phyloP scores from a whole-genome alignment of 441 rosid species.

The Syzygium malaccense region DNA sequence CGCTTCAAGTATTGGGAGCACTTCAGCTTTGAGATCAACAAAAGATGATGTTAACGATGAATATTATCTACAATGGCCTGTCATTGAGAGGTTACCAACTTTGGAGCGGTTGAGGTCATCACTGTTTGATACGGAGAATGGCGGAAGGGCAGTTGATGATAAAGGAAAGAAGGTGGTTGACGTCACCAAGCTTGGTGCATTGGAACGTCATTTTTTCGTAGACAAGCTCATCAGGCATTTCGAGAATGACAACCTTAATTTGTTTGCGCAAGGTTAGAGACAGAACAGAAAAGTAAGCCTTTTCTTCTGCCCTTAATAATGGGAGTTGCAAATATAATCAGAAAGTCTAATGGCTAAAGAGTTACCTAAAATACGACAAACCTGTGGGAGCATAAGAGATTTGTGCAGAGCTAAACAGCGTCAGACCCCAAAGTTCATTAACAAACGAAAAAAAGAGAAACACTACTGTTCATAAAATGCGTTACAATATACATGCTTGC shows the following conservation, averaged over 20 bases:
- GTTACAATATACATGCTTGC: neutral
- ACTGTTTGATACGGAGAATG: conserved; percentile 18
- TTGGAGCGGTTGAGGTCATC: conserved; percentile 32
- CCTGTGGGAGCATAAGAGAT: neutral
- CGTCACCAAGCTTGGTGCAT: conserved; percentile 34
- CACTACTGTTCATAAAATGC: neutral
- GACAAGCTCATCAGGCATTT: conserved; percentile 45
- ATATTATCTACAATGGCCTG: conserved; percentile 40
- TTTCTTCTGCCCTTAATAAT: neutral
- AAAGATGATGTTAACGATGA: conserved; percentile 25
- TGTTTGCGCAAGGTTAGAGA: conserved; percentile 35
- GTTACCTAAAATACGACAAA: neutral
- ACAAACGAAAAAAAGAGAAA: neutral
- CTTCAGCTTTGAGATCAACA: conserved; percentile 12
- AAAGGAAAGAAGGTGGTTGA: conserved; percentile 29
- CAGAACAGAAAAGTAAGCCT: conserved; percentile 32
- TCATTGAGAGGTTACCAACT: conserved; percentile 46
- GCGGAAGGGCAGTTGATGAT: conserved; percentile 4
- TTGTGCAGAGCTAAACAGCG: neutral
- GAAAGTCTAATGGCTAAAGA: neutral
- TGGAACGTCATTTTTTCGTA: conserved; percentile 31
- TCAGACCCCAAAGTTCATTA: neutral
- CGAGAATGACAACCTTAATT: conserved; percentile 41
- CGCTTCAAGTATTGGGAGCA: conserved; percentile 26
- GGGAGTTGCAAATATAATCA: neutral